Evolutionary conservation across 2,329 filamentous ascomycete genomes (phyloP).

Genomic region (Pseudovirgaria hyperparasitica): DNA sequence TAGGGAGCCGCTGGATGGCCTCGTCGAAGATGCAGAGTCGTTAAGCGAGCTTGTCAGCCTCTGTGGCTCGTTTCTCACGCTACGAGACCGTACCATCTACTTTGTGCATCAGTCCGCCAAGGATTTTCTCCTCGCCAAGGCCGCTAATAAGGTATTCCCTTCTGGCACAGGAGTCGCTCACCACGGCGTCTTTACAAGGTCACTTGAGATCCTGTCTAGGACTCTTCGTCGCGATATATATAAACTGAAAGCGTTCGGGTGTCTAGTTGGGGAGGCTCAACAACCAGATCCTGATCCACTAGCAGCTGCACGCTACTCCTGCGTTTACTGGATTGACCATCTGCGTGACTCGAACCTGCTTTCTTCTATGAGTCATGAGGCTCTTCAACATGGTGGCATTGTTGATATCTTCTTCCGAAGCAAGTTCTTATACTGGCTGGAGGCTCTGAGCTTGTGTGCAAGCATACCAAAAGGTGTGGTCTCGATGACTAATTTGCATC

Average conservation of each 20-base stretch:
- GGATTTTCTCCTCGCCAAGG: constrained; percentile 23
- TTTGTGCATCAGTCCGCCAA: constrained; percentile 34
- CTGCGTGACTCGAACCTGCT: constrained; percentile 9
- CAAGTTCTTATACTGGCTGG: constrained; percentile 8
- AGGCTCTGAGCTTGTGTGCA: constrained; percentile 6
- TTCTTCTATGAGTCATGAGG: constrained; percentile 1
- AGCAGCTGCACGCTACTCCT: constrained; percentile 10
- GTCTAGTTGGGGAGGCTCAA: constrained; percentile 8
- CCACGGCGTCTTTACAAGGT: constrained; percentile 18
- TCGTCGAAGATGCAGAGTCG: constrained; percentile 5
- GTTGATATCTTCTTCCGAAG: constrained; percentile 6
- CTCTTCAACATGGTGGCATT: constrained; percentile 4
- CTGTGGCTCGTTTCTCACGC: constrained; percentile 30
- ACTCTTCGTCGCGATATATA: constrained; percentile 14
- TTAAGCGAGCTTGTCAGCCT: constrained; percentile 16
- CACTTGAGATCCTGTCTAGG: constrained; percentile 14
- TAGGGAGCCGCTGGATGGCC: constrained; percentile 5
- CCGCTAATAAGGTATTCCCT: constrained; percentile 17
- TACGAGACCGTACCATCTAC: constrained; percentile 16
- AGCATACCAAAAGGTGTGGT: constrained; percentile 7
- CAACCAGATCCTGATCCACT: constrained; percentile 12
- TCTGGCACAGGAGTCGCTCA: constrained; percentile 14
- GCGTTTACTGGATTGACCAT: constrained; percentile 20
- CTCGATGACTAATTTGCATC: constrained; percentile 6
- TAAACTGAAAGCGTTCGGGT: constrained; percentile 6